Conservation (phyloP, 345 rosid species). For the Salix caprea region DNA sequence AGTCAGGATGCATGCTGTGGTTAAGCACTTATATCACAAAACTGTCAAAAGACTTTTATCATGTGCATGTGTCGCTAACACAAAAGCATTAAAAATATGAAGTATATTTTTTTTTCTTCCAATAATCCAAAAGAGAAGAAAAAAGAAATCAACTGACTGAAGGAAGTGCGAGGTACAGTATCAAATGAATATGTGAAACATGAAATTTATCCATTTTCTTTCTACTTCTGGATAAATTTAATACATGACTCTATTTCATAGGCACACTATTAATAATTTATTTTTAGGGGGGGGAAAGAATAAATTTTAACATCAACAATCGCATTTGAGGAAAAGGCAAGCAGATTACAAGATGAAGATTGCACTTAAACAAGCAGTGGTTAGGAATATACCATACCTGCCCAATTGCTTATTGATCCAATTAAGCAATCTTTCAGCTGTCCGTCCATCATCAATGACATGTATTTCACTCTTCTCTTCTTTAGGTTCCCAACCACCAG, state of each 20-base stretch:
- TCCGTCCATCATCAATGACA: slow-evolving; percentile 62
- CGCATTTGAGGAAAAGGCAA: neutral
- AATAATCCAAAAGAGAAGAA: neutral
- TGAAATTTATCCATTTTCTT: neutral
- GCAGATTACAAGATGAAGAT: neutral
- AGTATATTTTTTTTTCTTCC: neutral
- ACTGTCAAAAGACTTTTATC: neutral
- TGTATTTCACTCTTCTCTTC: slow-evolving; percentile 53
- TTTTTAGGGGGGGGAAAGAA: no score
- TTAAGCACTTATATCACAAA: neutral
- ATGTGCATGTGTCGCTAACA: neutral
- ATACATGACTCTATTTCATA: neutral
- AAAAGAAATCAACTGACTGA: neutral
- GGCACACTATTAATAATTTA: neutral
- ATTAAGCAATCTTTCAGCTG: slow-evolving; percentile 73
- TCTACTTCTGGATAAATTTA: neutral
- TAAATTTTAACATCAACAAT: neutral
- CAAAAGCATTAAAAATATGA: neutral
- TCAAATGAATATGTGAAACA: neutral
- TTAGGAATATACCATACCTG: slow-evolving; percentile 49
- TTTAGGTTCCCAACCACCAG: slow-evolving; percentile 58
- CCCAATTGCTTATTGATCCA: slow-evolving; percentile 88
- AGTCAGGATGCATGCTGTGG: neutral
- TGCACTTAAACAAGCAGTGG: slow-evolving; percentile 4
- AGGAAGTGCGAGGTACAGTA: neutral